Base-by-base conservation (phyloP, 768 basidiomycete genomes). In the Hygrophorus russula region DNA sequence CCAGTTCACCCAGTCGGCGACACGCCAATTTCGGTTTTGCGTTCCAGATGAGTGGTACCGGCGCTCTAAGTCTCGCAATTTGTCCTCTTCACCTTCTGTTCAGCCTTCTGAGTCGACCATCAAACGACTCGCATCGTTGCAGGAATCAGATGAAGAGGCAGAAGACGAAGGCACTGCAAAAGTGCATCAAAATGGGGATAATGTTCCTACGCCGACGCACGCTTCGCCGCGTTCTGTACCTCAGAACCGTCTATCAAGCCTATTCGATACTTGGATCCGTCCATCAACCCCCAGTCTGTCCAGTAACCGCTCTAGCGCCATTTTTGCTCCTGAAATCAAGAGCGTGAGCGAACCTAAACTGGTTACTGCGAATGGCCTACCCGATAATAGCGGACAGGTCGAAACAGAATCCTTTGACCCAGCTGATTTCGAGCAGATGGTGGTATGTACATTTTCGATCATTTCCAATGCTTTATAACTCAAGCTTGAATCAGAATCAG, bases 11-110 rank as follows among this genome's bases (percentile, higher is more conserved):
- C 52, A 61, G 3, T 50, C 56, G 20, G 69, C 70, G 1, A 62
- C 53, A 14, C 74, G 74, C 7, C 55, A 50, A 6, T 75, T 82
- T 53, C 68, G 71, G 19, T 71, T 88, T 44, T 82, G 79, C 48
- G 75, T 90, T 6, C 82, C 82, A 1, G 82, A 82, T 42, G 80
- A 82, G 54, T 89, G 81, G 87, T 89, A 77, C 59, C 76, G 78
- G 45, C 73, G 82, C 13, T 75, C 78, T 14, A 82, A 73, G 48
- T 71, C 78, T 5, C 74, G 75, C 0, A 64, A 60, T 31, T 53
- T 68, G 2, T 74, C 76, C 1, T 59, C 62, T 11, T 56, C 66
- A 17, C 71, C 74, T 0, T 41, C 45, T n/a, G 36, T 63, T 7
- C 68, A 68, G 28, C 71, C 75, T 2, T 78, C 76, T 2, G 69